phyloP scores from a whole-genome alignment of 2,329 filamentous ascomycete species.

The Fusarium floridanum region DNA sequence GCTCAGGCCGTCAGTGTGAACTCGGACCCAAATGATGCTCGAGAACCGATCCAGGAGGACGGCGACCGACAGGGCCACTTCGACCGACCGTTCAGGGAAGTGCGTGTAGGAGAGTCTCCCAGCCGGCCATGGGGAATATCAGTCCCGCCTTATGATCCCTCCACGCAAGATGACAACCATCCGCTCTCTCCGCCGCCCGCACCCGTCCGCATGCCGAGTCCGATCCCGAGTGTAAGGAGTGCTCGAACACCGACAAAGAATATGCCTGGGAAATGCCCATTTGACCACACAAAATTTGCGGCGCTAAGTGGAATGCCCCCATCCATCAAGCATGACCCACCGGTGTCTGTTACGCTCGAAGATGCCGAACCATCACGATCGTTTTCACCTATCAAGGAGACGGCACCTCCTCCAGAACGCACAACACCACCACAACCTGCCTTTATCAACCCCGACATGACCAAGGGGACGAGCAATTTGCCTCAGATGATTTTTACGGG shows the following conservation, averaged over 20 bases:
- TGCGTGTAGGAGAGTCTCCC: conserved; percentile 93
- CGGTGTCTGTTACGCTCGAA: conserved; percentile 23
- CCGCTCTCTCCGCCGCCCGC: conserved; percentile 70
- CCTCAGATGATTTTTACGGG: conserved; percentile 91
- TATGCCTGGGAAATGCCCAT: conserved; percentile 67
- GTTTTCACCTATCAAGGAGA: conserved; percentile 40
- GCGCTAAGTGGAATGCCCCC: conserved; percentile 49
- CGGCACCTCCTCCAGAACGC: conserved; percentile 32
- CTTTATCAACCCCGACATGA: conserved; percentile 63
- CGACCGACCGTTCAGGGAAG: conserved; percentile 86
- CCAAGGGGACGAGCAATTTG: conserved; percentile 48
- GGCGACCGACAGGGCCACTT: conserved; percentile 79
- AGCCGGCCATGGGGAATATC: conserved; percentile 94
- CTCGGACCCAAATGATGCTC: conserved; percentile 49
- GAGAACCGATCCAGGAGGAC: conserved; percentile 53
- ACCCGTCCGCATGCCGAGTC: conserved; percentile 64
- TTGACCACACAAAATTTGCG: conserved; percentile 64
- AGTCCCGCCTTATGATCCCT: conserved; percentile 72
- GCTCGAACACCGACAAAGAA: conserved; percentile 45
- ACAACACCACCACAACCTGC: conserved; percentile 57
- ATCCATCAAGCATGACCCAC: conserved; percentile 24
- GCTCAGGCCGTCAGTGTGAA: conserved; percentile 79
- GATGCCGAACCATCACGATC: conserved; percentile 26
- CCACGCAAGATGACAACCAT: conserved; percentile 53
- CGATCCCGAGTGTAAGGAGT: conserved; percentile 42